Percentiles rank a stretch among this genome's conserved stretches.
Conservation (phyloP, 441 rosid genomes). For the Viola pubescens region DNA sequence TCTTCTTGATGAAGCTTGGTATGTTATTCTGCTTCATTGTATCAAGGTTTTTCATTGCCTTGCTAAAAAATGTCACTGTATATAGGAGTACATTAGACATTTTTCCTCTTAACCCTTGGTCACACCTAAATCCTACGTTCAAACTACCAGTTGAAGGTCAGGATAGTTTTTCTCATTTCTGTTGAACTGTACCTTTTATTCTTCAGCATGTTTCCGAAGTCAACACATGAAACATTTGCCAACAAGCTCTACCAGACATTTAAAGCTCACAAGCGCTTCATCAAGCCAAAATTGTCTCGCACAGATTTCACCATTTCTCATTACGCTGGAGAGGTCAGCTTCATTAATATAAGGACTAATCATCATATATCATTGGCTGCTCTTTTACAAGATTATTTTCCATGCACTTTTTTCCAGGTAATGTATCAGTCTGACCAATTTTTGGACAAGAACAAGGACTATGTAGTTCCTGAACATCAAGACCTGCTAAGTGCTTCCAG, state of each 20-base stretch:
- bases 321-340: conserved; percentile 94
- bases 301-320: conserved; percentile 86
- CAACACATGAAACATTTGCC: conserved; percentile 96
- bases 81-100: neutral
- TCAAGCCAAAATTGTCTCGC: conserved; percentile 94
- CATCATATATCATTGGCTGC: neutral
- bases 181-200: conserved; percentile 13
- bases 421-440: conserved; percentile 86
- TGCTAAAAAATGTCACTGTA: conserved; percentile 1
- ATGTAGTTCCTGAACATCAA: conserved; percentile 94
- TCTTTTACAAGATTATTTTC: conserved; percentile 9
- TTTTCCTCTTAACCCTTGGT: neutral
- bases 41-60: conserved; percentile 4
- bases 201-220: conserved; percentile 98
- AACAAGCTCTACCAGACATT: conserved; percentile 95
- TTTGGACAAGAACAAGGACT: conserved; percentile 98
- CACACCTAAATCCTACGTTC: neutral
- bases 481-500: conserved; percentile 72
- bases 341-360: neutral
- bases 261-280: conserved; percentile 74
- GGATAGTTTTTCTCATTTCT: conserved; percentile 11
- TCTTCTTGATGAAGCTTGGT: conserved; percentile 99
- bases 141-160: conserved; percentile 10
- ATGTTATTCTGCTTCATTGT: conserved; percentile 14
- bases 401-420: conserved; percentile 46